Evolutionary conservation across 768 basidiomycete genomes (phyloP), one percentile per base, ranked within the genome.

Genomic region (Mycena chlorophos): DNA sequence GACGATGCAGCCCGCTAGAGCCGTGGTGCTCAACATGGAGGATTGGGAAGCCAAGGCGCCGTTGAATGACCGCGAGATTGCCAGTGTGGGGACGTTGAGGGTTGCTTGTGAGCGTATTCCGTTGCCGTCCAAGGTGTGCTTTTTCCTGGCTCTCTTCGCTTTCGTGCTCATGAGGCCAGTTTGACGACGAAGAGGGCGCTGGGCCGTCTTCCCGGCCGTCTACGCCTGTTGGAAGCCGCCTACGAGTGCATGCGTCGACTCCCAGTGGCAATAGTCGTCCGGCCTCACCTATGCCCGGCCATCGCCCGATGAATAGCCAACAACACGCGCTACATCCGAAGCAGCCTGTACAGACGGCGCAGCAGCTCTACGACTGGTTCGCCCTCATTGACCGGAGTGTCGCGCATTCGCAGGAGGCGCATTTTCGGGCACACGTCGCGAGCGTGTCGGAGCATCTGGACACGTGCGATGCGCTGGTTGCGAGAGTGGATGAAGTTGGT

Each of bases 291-390:
- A 49, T 62, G 56, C 56, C 60, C 3, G 53, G 28, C 29, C 49
- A 58, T 43, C 69, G 65, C 52, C 56, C 67, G 3, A 65, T 3
- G 52, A n/a, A n/a, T n/a, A n/a, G n/a, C n/a, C 72, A 6, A 37
- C 13, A 12, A 22, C 83, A 88, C 65, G 78, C 85, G 0, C 73
- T 92, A 16, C 87, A 89, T 65, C 89, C 91, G 2, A 82, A 80
- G 48, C 81, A 85, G 37, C 87, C 91, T 4, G 86, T 98, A 34
- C 83, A 88, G 58, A 96, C 94, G 0, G 88, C 94, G 1, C 93
- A 98, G 64, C 94, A 98, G 62, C 96, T 99, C 71, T 93, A 95
- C 67, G 96, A 98, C 73, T 97, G 94, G 88, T 96, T 94, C 69
- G 79, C 91, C 3, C 78, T 89, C 37, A 86, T 99, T 51, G 94